phyloP scores from a whole-genome alignment of 2,329 filamentous ascomycete genomes.

The Davidsoniella virescens region DNA sequence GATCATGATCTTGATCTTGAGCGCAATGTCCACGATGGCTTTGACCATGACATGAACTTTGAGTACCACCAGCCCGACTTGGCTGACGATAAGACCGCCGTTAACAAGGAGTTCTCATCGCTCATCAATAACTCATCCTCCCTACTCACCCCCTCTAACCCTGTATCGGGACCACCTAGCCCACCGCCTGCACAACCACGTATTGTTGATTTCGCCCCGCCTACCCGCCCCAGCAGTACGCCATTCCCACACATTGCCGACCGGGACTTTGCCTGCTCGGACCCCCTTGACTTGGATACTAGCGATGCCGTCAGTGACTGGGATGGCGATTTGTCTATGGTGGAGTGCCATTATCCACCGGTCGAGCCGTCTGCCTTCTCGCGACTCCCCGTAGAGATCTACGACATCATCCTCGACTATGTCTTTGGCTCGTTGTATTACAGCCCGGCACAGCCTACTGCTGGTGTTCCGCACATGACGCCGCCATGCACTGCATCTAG shows the following conservation, averaged over 20 bases:
- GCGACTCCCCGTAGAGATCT: slow-evolving; percentile 51
- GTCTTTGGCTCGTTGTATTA: slow-evolving; percentile 51
- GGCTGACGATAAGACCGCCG: slow-evolving; percentile 14
- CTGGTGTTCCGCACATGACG: slow-evolving; percentile 22
- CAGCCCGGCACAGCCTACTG: slow-evolving; percentile 38
- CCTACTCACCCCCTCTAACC: slow-evolving; percentile 23
- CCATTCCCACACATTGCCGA: slow-evolving; percentile 41
- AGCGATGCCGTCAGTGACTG: background rate
- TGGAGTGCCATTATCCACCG: background rate
- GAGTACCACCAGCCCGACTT: slow-evolving; percentile 14
- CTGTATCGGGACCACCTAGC: slow-evolving; percentile 5
- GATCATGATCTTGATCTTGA: background rate
- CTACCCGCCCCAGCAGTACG: slow-evolving; percentile 41
- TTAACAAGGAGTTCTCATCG: slow-evolving; percentile 21
- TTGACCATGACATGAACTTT: slow-evolving; percentile 14
- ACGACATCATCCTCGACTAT: slow-evolving; percentile 55
- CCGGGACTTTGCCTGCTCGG: slow-evolving; percentile 18
- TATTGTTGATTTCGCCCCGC: slow-evolving; percentile 30
- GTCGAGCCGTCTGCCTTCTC: slow-evolving; percentile 19
- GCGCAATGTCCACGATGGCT: background rate
- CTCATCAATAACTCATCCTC: slow-evolving; percentile 13
- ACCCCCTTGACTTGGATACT: background rate
- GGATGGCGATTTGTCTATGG: background rate
- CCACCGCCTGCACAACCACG: slow-evolving; percentile 23
- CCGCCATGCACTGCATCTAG: slow-evolving; percentile 26